Evolutionary conservation across 768 basidiomycete species (phyloP).

Genomic region (Amylocystis lapponica): DNA sequence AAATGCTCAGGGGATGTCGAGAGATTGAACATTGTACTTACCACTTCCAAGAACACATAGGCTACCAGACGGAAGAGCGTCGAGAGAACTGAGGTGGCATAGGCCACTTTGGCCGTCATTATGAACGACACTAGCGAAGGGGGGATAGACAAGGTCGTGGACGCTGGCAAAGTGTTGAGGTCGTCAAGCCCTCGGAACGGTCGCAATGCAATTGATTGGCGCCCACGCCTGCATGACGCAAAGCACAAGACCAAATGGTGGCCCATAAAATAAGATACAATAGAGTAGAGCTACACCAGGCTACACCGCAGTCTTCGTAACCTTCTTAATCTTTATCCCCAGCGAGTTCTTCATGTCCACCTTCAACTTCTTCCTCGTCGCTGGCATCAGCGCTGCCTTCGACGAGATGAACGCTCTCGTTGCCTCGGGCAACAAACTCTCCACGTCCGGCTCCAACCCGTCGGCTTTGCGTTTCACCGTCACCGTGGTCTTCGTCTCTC

Average conservation of each 20-base stretch:
- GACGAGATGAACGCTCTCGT: conserved; percentile 51
- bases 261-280: background rate
- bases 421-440: conserved; percentile 62
- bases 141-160: too few relatives aligned
- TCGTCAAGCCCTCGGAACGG: too few relatives aligned
- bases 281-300: background rate
- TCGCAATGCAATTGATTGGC: too few relatives aligned
- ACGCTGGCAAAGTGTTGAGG: too few relatives aligned
- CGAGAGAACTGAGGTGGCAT: conserved; percentile 20
- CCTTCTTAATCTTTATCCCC: conserved; percentile 72
- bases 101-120: conserved; percentile 13
- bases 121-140: too few relatives aligned
- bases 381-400: conserved; percentile 34
- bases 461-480: conserved; percentile 89
- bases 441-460: conserved; percentile 65
- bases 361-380: conserved; percentile 57
- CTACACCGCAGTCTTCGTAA: conserved; percentile 15
- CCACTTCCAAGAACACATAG: conserved; percentile 49
- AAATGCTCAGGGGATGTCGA: background rate
- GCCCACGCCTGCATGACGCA: too few relatives aligned
- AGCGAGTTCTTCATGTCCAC: conserved; percentile 53
- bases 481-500: conserved; percentile 27
- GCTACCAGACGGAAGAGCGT: conserved; percentile 37
- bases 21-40: conserved; percentile 21
- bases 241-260: too few relatives aligned